Evolutionary conservation across 805 yeast genomes (phyloP).

Genomic region (Schwanniomyces pseudopolymorphus): DNA sequence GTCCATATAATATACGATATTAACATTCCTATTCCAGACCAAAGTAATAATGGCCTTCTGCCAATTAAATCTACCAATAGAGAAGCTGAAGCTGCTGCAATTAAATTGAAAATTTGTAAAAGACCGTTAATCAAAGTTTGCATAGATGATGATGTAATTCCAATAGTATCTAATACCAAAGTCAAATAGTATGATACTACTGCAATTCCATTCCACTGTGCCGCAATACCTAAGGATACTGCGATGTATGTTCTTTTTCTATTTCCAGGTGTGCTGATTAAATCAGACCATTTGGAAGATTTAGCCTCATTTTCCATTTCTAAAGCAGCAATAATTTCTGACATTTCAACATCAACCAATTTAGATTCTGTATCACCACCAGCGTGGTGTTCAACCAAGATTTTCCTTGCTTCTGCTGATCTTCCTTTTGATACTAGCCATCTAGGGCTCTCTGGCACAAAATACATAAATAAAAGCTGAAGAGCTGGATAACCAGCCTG

Average conservation of each 20-base stretch:
- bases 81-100: background rate
- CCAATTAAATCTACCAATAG: background rate
- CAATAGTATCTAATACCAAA: conserved; percentile 13
- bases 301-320: conserved; percentile 2
- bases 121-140: conserved; percentile 3
- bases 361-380: conserved; percentile 16
- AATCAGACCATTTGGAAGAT: background rate
- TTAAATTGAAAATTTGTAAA: background rate
- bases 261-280: background rate
- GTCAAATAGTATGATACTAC: conserved; percentile 33
- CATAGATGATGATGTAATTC: conserved; percentile 10
- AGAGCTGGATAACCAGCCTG: conserved; percentile 49
- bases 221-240: conserved; percentile 36
- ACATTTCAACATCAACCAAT: conserved; percentile 20
- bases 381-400: conserved; percentile 25
- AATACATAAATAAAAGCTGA: conserved; percentile 36
- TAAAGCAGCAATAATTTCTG: conserved; percentile 3
- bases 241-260: conserved; percentile 19
- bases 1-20: conserved; percentile 23
- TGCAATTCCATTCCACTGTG: conserved; percentile 48
- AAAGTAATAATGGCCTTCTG: background rate
- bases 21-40: conserved; percentile 15
- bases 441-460: conserved; percentile 52
- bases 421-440: conserved; percentile 36
- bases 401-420: conserved; percentile 25